Conservation (phyloP, 2,329 filamentous ascomycete species). For the Hypoxylon sp. region DNA sequence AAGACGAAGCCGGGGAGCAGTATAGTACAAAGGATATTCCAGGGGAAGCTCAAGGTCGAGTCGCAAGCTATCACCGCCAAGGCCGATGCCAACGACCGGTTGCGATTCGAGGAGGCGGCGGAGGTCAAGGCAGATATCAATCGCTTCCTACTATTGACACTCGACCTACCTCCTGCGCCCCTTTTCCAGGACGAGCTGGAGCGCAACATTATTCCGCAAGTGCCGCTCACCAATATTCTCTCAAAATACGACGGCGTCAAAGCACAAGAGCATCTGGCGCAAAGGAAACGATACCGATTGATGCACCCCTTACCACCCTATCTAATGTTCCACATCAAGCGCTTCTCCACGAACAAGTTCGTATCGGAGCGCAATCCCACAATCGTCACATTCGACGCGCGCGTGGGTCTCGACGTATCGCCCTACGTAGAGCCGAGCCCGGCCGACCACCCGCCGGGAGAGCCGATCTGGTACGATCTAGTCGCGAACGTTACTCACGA, state of each 20-base stretch:
- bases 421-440: constrained; percentile 94
- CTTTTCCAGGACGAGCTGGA: constrained; percentile 96
- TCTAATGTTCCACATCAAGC: constrained; percentile 94
- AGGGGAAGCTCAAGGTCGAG: constrained; percentile 91
- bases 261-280: constrained; percentile 88
- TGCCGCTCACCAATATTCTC: constrained; percentile 84
- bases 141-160: constrained; percentile 90
- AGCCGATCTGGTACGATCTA: constrained; percentile 94
- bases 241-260: constrained; percentile 92
- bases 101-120: constrained; percentile 92
- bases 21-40: constrained; percentile 92
- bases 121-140: constrained; percentile 80
- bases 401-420: constrained; percentile 82
- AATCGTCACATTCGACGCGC: constrained; percentile 94
- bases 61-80: constrained; percentile 93
- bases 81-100: constrained; percentile 84
- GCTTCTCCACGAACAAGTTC: constrained; percentile 97
- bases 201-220: constrained; percentile 95
- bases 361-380: constrained; percentile 96
- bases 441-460: constrained; percentile 73
- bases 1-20: constrained; percentile 86
- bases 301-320: constrained; percentile 92
- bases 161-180: constrained; percentile 91
- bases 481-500: constrained; percentile 95
- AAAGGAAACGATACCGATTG: constrained; percentile 88